Base-by-base conservation (phyloP, 2,329 filamentous ascomycete species). In the Magnaporthales sp. region DNA sequence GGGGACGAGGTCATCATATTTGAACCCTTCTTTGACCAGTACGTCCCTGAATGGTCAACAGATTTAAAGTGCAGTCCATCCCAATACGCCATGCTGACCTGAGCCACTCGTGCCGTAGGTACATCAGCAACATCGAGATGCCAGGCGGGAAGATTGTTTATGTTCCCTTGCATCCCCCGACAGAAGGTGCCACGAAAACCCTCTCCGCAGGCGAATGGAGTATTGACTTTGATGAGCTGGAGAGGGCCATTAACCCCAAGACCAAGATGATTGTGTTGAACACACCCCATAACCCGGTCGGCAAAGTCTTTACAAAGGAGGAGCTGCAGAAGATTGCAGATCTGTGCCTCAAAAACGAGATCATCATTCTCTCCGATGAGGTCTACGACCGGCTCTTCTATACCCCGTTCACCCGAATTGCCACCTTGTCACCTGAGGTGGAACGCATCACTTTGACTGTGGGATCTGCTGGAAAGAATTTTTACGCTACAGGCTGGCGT, bases 41-140 rank as follows among this genome's bases (percentile, higher is more conserved):
- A 76, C 4, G 63, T 38, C 62, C 31, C 24, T 58, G 54, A 26
- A 24, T 27, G 5, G 26, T 10, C 24, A 22, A 7, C 7, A 2
- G 13, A 31, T 15, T 2, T 46, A n/a, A 10, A 26, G 9, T 66
- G 75, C n/a, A n/a, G n/a, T n/a, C n/a, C n/a, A n/a, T n/a, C n/a
- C n/a, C n/a, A n/a, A n/a, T n/a, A n/a, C n/a, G 83, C 73, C 66
- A 32, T 24, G 24, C 64, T 58, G 38, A 15, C n/a, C 27, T n/a
- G 31, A 11, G 29, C 13, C 15, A 26, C 38, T 27, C 24, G 8
- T 58, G 13, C n/a, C 30, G 46, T 64, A 88, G 85, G 72, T 96
- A 98, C 77, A 96, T 99, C 71, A 93, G 90, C 82, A 99, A 99
- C 79, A 98, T 99, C 70, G 91, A 97, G 78, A 98, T 99, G 93